Base-by-base conservation (phyloP, 2,329 filamentous ascomycete genomes). In the Arthrobotrys conoides region DNA sequence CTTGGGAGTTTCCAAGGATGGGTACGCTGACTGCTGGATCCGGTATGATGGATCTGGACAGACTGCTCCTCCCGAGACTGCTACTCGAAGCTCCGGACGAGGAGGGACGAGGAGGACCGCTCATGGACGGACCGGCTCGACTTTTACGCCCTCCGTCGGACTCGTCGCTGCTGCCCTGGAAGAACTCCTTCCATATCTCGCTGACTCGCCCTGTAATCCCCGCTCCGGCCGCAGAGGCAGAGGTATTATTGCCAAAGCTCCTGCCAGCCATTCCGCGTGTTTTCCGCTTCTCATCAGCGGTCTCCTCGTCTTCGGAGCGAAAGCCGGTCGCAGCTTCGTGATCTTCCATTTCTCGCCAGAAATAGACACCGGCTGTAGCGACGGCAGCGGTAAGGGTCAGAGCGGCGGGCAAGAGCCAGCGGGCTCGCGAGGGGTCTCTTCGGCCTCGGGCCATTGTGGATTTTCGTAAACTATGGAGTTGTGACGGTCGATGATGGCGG, bases 341-440 rank as follows among this genome's bases (percentile, higher is more conserved):
- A 69, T 79, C 76, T 53, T 79, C 76, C 76, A 79, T 79, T 57
- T 79, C 76, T 33, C 61, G 65, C 76, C 76, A 79, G 27, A 79
- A 79, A 48, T 79, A 79, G 49, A 79, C 76, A 22, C 73, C 73
- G 18, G 76, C 76, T n/a, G 76, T 79, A 46, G 76, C 76, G 51
- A 79, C 76, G 22, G 76, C 76, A 16, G 76, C 76, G 44, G 76
- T 79, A 20, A 79, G 69, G 24, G 76, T 79, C 6, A 79, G 69
- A 24, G 70, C 76, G 16, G 76, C 76, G 5, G 76, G 76, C n/a
- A 79, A 64, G 41, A 79, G 55, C 76, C 76, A 79, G 38, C 76
- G 76, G 64, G 68, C 64, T 48, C 76, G 76, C 73, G 67, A 69
- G 61, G 59, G 59, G 51, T 77, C 73, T 68, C 73, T 63, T 71